A percentile compares a stretch with the other conserved stretches of the same genome.
These are phyloP conservation scores for Micractinium conductrix DNA, from an alignment of 139 green algal species.

Conservation along the genomic window DNA sequence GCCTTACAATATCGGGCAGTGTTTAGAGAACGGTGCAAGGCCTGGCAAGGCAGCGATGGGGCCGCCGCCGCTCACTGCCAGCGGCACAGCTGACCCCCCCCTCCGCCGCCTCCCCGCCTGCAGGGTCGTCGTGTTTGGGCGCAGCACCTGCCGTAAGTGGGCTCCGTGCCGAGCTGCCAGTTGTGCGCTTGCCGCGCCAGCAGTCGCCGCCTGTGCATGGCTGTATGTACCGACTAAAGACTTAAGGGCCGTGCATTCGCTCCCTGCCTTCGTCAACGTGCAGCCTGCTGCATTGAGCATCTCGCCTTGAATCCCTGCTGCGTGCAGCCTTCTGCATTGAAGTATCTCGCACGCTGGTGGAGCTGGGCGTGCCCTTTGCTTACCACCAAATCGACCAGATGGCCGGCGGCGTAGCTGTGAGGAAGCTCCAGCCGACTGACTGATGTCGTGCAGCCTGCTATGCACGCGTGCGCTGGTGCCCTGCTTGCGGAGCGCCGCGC, in stretches of 20 bases:
- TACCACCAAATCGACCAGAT: slow-evolving; percentile 48
- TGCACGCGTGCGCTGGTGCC: no score
- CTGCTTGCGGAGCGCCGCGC: neutral
- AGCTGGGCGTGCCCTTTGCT: slow-evolving; percentile 19
- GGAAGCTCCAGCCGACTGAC: no score
- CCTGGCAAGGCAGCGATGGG: neutral
- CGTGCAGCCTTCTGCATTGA: slow-evolving; percentile 55
- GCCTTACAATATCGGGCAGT: neutral
- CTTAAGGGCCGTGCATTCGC: no score
- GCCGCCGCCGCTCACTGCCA: neutral
- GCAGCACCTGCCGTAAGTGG: slow-evolving; percentile 40
- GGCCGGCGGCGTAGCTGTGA: neutral
- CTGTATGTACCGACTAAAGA: no score
- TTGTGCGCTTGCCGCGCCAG: neutral
- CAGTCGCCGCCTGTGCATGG: no score
- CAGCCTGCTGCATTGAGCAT: no score
- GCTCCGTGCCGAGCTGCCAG: neutral
- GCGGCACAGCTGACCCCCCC: neutral
- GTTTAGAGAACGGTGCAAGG: neutral
- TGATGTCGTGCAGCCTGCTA: no score
- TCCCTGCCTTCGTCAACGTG: no score
- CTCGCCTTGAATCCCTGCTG: no score
- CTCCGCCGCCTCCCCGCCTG: neutral
- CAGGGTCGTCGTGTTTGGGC: slow-evolving; percentile 46
- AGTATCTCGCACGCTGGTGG: slow-evolving; percentile 28